Conservation (phyloP, 495 filamentous ascomycete genomes). For the Ramalina peruviana region DNA sequence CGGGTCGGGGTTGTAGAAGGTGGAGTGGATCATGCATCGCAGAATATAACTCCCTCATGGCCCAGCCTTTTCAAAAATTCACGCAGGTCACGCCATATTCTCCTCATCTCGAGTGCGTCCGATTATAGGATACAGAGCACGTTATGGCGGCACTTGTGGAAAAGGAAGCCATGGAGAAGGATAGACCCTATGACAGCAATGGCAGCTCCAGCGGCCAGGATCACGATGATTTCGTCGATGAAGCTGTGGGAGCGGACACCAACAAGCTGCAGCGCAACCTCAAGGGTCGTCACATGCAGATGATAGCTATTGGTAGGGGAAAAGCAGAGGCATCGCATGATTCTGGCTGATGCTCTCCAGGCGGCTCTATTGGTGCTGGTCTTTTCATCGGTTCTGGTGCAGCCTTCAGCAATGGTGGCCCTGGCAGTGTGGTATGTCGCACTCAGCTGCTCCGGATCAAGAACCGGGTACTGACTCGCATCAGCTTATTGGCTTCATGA, state of each 20-base stretch:
- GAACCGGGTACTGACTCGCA: slow-evolving; percentile 7
- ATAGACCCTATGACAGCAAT: slow-evolving; percentile 7
- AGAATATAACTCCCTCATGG: too few species aligned
- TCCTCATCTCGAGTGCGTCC: too few species aligned
- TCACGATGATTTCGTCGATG: slow-evolving; percentile 1
- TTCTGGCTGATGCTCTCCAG: slow-evolving; percentile 11
- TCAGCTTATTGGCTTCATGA: slow-evolving; percentile 33
- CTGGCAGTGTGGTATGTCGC: slow-evolving; percentile 27
- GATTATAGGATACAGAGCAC: neutral
- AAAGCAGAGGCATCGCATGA: neutral
- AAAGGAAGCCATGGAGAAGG: neutral
- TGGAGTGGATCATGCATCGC: too few species aligned
- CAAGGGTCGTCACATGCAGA: slow-evolving; percentile 52
- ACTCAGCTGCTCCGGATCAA: neutral
- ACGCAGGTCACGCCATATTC: too few species aligned
- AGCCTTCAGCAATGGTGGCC: slow-evolving; percentile 29
- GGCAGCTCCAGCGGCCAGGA: slow-evolving; percentile 2
- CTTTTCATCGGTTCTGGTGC: slow-evolving; percentile 37
- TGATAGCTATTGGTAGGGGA: slow-evolving; percentile 53
- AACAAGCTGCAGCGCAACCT: slow-evolving; percentile 26
- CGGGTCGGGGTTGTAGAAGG: too few species aligned
- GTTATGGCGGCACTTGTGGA: neutral
- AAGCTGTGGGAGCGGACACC: neutral
- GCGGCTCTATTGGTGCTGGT: slow-evolving; percentile 40
- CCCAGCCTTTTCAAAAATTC: too few species aligned